These are phyloP conservation scores for Royoungia palumana DNA, from an alignment of 768 basidiomycete genomes.

Conservation along the genomic window DNA sequence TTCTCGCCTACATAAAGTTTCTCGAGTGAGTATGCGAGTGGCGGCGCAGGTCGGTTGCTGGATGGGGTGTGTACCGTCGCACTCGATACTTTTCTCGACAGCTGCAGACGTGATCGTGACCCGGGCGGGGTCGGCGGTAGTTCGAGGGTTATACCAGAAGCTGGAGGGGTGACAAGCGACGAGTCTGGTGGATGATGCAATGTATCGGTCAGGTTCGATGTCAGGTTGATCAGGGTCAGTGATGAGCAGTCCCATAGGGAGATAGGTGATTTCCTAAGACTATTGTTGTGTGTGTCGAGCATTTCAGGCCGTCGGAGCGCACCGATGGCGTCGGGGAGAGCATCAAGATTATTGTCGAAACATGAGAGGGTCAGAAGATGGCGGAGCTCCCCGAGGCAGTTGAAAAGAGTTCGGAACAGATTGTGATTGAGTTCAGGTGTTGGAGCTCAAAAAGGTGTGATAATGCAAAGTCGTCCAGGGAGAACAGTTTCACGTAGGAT, in stretches of 20 bases:
- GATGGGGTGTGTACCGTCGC: conserved; percentile 29
- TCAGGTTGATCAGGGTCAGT: conserved; percentile 73
- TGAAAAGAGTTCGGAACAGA: conserved; percentile 77
- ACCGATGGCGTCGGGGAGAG: conserved; percentile 75
- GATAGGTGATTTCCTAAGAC: conserved; percentile 68
- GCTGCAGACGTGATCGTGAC: conserved; percentile 16
- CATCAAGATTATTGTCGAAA: conserved; percentile 84
- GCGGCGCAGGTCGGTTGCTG: conserved; percentile 39
- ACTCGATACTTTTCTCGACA: conserved; percentile 35
- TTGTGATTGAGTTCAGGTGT: conserved; percentile 82
- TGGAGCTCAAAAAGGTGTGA: conserved; percentile 70
- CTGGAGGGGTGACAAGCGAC: conserved; percentile 23
- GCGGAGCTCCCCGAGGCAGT: conserved; percentile 72
- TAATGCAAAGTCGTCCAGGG: conserved; percentile 71
- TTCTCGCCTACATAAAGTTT: conserved; percentile 90
- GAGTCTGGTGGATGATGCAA: conserved; percentile 64
- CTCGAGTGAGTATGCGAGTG: conserved; percentile 68
- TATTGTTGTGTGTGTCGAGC: conserved; percentile 91
- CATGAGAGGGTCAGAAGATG: conserved; percentile 74
- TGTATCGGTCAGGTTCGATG: conserved; percentile 76
- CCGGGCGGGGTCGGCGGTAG: conserved; percentile 10
- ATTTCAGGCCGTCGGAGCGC: conserved; percentile 66
- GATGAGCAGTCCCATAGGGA: conserved; percentile 82
- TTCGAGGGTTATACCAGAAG: conserved; percentile 25
- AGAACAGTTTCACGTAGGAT: conserved; percentile 83